Conservation (phyloP, 768 basidiomycete genomes). For the Podaxis sp. region DNA sequence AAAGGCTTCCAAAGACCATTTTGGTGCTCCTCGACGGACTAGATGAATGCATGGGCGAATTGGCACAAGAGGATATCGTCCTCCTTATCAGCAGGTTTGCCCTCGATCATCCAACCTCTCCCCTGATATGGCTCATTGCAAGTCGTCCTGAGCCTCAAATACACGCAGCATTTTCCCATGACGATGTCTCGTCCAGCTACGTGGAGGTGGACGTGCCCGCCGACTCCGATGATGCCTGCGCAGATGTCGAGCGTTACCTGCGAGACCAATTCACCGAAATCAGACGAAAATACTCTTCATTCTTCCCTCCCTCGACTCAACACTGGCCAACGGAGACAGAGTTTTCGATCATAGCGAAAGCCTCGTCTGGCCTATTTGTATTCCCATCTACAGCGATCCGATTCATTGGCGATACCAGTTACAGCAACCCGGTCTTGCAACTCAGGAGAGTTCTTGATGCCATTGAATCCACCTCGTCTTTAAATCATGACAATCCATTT, state of each 20-base stretch:
- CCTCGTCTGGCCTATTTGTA: slow-evolving; percentile 26
- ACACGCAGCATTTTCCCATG: slow-evolving; percentile 11
- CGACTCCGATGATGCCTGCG: slow-evolving; percentile 15
- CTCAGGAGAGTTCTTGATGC: slow-evolving; percentile 8
- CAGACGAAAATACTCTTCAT: not conserved
- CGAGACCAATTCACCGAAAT: slow-evolving; percentile 15
- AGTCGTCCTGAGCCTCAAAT: slow-evolving; percentile 29
- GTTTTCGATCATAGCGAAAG: slow-evolving; percentile 17
- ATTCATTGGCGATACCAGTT: slow-evolving; percentile 18
- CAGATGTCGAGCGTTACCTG: slow-evolving; percentile 22
- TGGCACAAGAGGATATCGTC: slow-evolving; percentile 20
- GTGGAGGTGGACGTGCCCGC: slow-evolving; percentile 6
- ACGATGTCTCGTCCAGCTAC: not conserved
- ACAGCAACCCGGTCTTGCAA: not conserved
- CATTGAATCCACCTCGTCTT: not conserved
- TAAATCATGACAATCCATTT: not conserved
- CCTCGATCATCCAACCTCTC: slow-evolving; percentile 3
- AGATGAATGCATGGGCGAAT: slow-evolving; percentile 24
- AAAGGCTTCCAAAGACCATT: not conserved
- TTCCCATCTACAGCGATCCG: slow-evolving; percentile 24
- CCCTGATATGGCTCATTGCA: slow-evolving; percentile 25
- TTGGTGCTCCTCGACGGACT: slow-evolving; percentile 26
- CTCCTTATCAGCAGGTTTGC: slow-evolving; percentile 6
- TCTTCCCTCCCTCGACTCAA: not conserved
- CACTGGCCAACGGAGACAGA: slow-evolving; percentile 22